Evolutionary conservation across 805 yeast genomes (phyloP), one percentile per base, ranked within the genome.

Genomic region (Saitoella complicata): DNA sequence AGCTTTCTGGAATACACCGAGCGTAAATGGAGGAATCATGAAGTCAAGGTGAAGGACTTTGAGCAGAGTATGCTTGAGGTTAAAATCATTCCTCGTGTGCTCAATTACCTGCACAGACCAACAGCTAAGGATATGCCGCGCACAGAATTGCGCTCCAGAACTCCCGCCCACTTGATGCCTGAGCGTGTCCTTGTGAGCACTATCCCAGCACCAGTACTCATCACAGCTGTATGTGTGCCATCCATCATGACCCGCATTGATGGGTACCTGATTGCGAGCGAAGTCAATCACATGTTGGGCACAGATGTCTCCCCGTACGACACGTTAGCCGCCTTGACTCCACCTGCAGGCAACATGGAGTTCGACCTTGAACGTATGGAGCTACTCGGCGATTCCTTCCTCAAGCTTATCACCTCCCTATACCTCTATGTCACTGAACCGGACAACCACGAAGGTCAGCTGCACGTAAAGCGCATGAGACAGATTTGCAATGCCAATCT

Each of bases 331-430:
- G 43, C 46, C 21, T 39, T 39, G 31, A 35, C 46, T 7, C 34
- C 38, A n/a, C 40, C 34, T 31, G 12, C 34, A n/a, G 35, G 40
- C 12, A 33, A 33, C 13, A 34, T 40, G 43, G 40, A 33, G 33
- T 13, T 34, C 7, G 37, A 40, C 11, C 40, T 40, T 32, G 46
- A 44, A 7, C 38, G 46, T n/a, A 31, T 39, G 9, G 46, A 44
- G 39, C 39, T 44, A 10, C 38, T 35, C 29, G 46, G 46, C 13
- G 46, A 44, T 29, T 37, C 40, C 4, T 44, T 44, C 32, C 30
- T 44, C 31, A 44, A 44, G 29, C n/a, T 37, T 29, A 31, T 34
- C 33, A 41, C 46, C 7, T 40, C 46, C 9, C 30, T 31, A 11
- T 36, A 39, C 10, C 34, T 44, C n/a, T 44, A 12, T n/a, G 21